Evolutionary conservation across 352 stramenopile species (phyloP), one percentile per base, ranked within the genome.

Genomic region (Pelagophyceae sp.): DNA sequence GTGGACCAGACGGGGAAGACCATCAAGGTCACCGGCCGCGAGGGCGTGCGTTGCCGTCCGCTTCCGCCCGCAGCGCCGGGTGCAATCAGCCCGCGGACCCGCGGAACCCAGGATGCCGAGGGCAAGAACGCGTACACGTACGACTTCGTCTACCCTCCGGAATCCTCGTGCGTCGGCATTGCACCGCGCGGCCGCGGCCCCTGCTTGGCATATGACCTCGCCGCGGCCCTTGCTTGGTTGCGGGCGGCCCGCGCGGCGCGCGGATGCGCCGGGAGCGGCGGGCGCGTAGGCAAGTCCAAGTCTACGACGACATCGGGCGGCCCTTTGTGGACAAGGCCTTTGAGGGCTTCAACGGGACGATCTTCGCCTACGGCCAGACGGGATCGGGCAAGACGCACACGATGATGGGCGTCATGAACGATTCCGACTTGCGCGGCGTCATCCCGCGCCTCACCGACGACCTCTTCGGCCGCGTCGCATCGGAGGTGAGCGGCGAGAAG

Each of bases 361-460:
- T 92, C 64, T 91, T 91, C 70, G 86, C 88, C 38, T 91, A 90
- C 79, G 87, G 87, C 0, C 87, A 92, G 77, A 91, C 74, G 20
- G 69, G 61, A 3, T 75, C 71, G 29, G 76, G 76, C 31, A 78
- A 78, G 75, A 78, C 75, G 6, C 54, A 35, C 37, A 74, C 75
- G 50, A 78, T 78, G 75, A 78, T 78, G 75, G 75, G 75, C n/a
- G 61, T 61, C 29, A n/a, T 40, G 6, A 85, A 75, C 29, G 85
- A 83, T 45, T 81, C 85, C 15, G 88, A 94, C 40, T 31, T 75
- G 27, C 76, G 85, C 27, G 92, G 92, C 1, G 93, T 97, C 64
- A 89, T 97, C 27, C 92, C 92, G 38, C 85, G 89, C 65, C 90
- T 96, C 85, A 95, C 95, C 81, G 69, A 79, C 25, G 87, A 95